phyloP scores from a whole-genome alignment of 805 yeast species.

The Kluyveromyces lactis region DNA sequence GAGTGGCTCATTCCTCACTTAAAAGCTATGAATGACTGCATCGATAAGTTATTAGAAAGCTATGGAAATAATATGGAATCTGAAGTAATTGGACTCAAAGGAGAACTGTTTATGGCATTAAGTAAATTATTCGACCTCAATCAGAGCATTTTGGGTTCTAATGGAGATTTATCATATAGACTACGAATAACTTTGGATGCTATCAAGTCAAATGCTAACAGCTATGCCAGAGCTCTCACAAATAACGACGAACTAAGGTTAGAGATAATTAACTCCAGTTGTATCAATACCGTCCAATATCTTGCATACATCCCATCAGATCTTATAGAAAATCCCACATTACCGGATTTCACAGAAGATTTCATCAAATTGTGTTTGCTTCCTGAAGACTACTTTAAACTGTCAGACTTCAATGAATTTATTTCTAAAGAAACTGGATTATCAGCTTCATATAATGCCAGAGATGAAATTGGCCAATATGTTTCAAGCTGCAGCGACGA shows the following conservation, averaged over 20 bases:
- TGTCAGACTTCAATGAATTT: slow-evolving; percentile 64
- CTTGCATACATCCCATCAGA: background rate
- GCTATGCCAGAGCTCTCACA: background rate
- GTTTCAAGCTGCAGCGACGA: slow-evolving; percentile 39
- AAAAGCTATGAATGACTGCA: slow-evolving; percentile 18
- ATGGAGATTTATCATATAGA: background rate
- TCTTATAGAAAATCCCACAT: background rate
- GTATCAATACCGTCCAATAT: background rate
- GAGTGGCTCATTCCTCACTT: slow-evolving; percentile 12
- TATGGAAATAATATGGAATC: background rate
- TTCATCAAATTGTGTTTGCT: slow-evolving; percentile 34
- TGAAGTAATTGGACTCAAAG: slow-evolving; percentile 10
- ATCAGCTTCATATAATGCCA: slow-evolving; percentile 41
- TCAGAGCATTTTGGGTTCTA: background rate
- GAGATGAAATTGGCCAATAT: slow-evolving; percentile 56
- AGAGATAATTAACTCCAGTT: background rate
- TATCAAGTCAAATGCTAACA: background rate
- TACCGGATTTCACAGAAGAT: slow-evolving; percentile 17
- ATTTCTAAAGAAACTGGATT: slow-evolving; percentile 72
- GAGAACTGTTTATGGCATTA: slow-evolving; percentile 1
- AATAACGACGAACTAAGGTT: background rate
- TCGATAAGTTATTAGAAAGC: slow-evolving; percentile 10
- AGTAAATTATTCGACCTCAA: background rate
- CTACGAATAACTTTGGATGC: background rate
- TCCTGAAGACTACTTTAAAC: slow-evolving; percentile 35